These are phyloP conservation scores for Exophiala phaeomuriformis DNA, from an alignment of 2,329 filamentous ascomycete genomes.

Conservation along the genomic window DNA sequence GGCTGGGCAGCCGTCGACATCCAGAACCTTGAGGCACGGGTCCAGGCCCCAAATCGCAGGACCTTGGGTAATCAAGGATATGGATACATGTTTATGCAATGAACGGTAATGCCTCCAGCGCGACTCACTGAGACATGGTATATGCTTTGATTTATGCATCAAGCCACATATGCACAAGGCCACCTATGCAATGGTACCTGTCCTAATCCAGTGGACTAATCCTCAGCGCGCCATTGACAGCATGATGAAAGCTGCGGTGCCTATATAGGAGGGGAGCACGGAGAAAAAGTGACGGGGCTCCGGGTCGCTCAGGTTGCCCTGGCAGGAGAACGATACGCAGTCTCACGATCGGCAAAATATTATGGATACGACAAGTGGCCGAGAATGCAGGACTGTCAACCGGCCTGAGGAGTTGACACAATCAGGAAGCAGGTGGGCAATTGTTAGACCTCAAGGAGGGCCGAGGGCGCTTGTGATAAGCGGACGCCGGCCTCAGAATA, in stretches of 20 bases:
- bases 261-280: neutral
- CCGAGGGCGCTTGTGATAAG: constrained; percentile 1
- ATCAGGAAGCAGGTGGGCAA: constrained; percentile 2
- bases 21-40: too few species aligned
- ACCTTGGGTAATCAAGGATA: too few species aligned
- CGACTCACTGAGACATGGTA: too few species aligned
- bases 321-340: constrained; percentile 7
- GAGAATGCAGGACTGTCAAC: neutral
- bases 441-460: constrained; percentile 6
- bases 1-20: too few species aligned
- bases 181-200: too few species aligned
- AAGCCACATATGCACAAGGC: too few species aligned
- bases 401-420: neutral
- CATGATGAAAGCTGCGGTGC: neutral
- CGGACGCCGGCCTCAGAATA: neutral
- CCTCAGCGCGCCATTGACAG: neutral
- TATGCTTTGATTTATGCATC: too few species aligned
- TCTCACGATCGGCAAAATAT: neutral
- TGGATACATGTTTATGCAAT: too few species aligned
- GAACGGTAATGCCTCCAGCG: too few species aligned
- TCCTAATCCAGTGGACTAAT: too few species aligned
- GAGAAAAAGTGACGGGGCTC: neutral
- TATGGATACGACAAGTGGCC: constrained; percentile 2
- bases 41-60: too few species aligned
- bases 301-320: constrained; percentile 1